Base-by-base conservation (phyloP, 1,284 basidiomycete genomes). In the Calocybe gambosa region DNA sequence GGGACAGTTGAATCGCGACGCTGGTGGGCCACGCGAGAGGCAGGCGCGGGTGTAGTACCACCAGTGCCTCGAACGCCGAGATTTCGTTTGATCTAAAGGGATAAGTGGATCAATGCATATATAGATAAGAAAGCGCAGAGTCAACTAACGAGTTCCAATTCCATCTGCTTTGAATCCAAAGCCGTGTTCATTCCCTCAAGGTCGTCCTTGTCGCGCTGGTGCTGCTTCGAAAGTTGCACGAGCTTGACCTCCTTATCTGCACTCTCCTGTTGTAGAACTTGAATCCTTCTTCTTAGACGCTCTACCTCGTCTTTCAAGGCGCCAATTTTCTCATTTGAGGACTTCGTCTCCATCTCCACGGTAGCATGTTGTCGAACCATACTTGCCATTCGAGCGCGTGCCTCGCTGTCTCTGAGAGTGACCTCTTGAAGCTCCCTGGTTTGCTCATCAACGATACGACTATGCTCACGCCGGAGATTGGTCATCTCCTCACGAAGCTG, bases 151-250 rank as follows among this genome's bases (percentile, higher is more conserved):
- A 91, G 61, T 60, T 93, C 89, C 19, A 94, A 69, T 61, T 93
- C 90, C 59, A 92, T 89, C 59, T 93, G 91, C 65, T 93, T 93
- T 18, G 89, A 82, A 62, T 92, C 89, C 49, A 93, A 64, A 0
- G 89, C 91, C 35, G 91, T 87, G 58, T 92, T 92, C 52, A 93
- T 67, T 31, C 88, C 85, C 44, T 78, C 68, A 36, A 87, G 65
- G 61, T 92, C 90, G 43, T 92, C 87, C 58, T 82, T 82, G 48
- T 87, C 76, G 58, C 84, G 75, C 0, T 73, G 68, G 28, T 77
- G 74, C 55, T 85, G 75, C 61, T 85, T 85, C 47, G 74, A 73
- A 42, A 89, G 63, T 55, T 88, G 85, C n/a, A 80, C 69, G 20
- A 94, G 74, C 55, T 81, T 82, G 35, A 93, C 75, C 51, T 93